Conservation (phyloP, 1,139 yeast genomes). For the Yamadazyma membranifaciens region DNA sequence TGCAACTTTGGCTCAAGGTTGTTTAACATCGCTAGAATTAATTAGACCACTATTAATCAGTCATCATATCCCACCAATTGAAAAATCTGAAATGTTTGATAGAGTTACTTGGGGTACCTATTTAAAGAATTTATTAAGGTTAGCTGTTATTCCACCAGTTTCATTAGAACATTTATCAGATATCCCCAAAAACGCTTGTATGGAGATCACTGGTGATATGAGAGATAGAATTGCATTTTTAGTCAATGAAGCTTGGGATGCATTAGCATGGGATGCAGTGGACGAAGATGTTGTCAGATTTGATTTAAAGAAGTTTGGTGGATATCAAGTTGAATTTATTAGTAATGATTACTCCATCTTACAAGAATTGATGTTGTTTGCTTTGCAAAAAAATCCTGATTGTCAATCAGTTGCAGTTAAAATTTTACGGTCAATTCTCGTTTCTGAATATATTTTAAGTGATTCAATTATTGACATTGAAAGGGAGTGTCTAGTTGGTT, state of each 20-base stretch:
- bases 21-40: slow-evolving; percentile 57
- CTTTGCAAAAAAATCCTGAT: slow-evolving; percentile 62
- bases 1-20: slow-evolving; percentile 60
- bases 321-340: slow-evolving; percentile 69
- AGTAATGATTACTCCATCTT: slow-evolving; percentile 59
- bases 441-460: slow-evolving; percentile 62
- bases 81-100: slow-evolving; percentile 48
- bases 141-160: slow-evolving; percentile 56
- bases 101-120: slow-evolving; percentile 65
- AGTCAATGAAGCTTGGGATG: slow-evolving; percentile 67
- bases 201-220: slow-evolving; percentile 60
- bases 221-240: slow-evolving; percentile 59
- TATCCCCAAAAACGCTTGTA: slow-evolving; percentile 72
- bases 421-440: slow-evolving; percentile 69
- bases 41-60: slow-evolving; percentile 53
- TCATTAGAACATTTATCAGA: slow-evolving; percentile 64
- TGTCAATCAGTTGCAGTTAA: slow-evolving; percentile 68
- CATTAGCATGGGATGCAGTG: slow-evolving; percentile 67
- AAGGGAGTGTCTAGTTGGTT: slow-evolving; percentile 58
- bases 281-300: slow-evolving; percentile 60
- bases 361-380: slow-evolving; percentile 64
- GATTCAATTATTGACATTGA: slow-evolving; percentile 62
- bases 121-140: slow-evolving; percentile 53
- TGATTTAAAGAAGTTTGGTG: slow-evolving; percentile 63
- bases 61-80: slow-evolving; percentile 55